Conservation (phyloP, 805 yeast species). For the Pichia membranifaciens region DNA sequence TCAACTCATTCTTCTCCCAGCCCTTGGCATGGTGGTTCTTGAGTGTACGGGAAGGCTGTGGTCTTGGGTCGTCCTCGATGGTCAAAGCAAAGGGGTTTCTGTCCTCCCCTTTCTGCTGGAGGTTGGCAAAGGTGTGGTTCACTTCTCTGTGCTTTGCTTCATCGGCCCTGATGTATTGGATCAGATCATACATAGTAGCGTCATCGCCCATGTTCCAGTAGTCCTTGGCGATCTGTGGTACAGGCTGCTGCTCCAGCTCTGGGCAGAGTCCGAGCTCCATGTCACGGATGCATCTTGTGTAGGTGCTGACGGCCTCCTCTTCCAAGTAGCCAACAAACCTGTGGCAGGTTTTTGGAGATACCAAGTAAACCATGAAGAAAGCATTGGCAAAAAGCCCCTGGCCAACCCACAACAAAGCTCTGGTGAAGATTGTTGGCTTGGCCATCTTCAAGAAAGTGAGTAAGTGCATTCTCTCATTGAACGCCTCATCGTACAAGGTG, state of each 20-base stretch:
- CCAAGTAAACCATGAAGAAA: conserved; percentile 54
- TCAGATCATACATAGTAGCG: conserved; percentile 52
- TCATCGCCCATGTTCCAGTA: conserved; percentile 57
- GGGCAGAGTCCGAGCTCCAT: conserved; percentile 45
- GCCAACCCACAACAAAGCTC: conserved; percentile 49
- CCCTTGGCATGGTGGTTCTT: conserved; percentile 26
- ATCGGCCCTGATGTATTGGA: conserved; percentile 62
- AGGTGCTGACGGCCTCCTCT: conserved; percentile 71
- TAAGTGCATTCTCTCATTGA: conserved; percentile 73
- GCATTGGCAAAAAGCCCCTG: conserved; percentile 68
- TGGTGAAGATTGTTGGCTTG: conserved; percentile 54
- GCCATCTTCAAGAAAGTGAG: conserved; percentile 62
- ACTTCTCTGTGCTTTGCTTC: conserved; percentile 78
- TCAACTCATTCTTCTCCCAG: conserved; percentile 32
- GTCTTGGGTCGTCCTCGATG: conserved; percentile 23
- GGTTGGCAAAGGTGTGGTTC: conserved; percentile 68
- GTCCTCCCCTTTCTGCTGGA: conserved; percentile 39
- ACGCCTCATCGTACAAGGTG: conserved; percentile 68
- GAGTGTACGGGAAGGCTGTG: conserved; percentile 28
- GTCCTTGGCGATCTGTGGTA: conserved; percentile 55
- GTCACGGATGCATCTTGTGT: conserved; percentile 54
- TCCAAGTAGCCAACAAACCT: conserved; percentile 74
- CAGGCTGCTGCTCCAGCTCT: conserved; percentile 36
- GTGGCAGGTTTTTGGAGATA: conserved; percentile 61
- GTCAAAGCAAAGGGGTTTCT: conserved; percentile 63